Percentiles rank a stretch among this genome's conserved stretches.
These are phyloP conservation scores for Alternaria sp. DNA, from an alignment of 2,329 filamentous ascomycete genomes.

Conservation along the genomic window DNA sequence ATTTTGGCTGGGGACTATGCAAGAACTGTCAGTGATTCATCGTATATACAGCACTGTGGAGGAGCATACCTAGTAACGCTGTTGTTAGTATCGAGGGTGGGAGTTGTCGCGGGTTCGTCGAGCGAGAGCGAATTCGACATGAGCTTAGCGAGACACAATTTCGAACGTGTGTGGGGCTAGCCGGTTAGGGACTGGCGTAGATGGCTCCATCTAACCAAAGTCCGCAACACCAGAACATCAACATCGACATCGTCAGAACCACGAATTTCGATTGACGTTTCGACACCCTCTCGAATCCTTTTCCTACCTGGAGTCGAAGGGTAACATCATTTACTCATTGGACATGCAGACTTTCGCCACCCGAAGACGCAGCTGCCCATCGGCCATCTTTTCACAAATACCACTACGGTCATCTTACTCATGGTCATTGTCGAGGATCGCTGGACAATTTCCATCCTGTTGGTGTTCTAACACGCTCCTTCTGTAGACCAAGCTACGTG, in stretches of 20 bases:
- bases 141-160: constrained; percentile 22
- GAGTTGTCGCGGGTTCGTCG: constrained; percentile 35
- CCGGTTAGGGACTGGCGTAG: constrained; percentile 14
- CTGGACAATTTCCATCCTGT: not conserved
- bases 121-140: constrained; percentile 10
- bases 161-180: constrained; percentile 22
- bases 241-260: constrained; percentile 5
- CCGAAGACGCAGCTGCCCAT: not conserved
- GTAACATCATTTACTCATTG: not conserved
- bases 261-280: not conserved
- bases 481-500: not conserved
- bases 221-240: constrained; percentile 1
- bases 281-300: too few species aligned
- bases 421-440: not conserved
- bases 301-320: too few species aligned
- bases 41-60: constrained; percentile 7
- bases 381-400: not conserved
- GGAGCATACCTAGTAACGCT: constrained; percentile 49
- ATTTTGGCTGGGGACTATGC: constrained; percentile 63
- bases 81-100: constrained; percentile 47
- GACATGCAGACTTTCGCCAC: not conserved
- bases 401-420: not conserved
- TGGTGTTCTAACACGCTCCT: not conserved
- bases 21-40: constrained; percentile 33
- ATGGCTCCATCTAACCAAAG: constrained; percentile 4